Evolutionary conservation across 805 yeast genomes (phyloP), one percentile per base, ranked within the genome.

Genomic region (Yarrowia sp.): DNA sequence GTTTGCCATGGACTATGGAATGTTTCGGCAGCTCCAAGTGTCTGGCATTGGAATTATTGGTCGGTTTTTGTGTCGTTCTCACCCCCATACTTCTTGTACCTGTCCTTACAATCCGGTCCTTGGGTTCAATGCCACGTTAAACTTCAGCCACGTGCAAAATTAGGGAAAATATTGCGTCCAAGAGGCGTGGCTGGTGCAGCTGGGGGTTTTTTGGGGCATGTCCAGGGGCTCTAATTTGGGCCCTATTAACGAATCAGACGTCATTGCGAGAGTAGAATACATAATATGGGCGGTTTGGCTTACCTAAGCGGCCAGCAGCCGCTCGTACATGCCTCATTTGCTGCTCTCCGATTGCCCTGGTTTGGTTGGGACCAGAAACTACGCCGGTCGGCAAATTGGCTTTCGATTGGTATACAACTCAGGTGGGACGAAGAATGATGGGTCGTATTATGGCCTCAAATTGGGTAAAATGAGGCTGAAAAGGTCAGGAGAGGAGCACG

Each of bases 121-220:
- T 51, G 41, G 54, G 61, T 4, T 54, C 61, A 54, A 54, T 26
- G 61, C 61, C 61, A 54, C 44, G 46, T 54, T 54, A 54, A 54
- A 54, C 46, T 54, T 54, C 19, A 17, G 46, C 61, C 61, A 54
- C 61, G 61, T 54, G 61, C 44, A 54, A 54, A 54, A 28, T 36
- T 35, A 35, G 43, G 30, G 41, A 36, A 36, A 51, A 33, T 36
- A 16, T 48, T 51, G 58, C 41, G 16, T 51, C 30, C 58, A 22
- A 3, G 41, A 21, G 41, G 58, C 41, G 58, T 51, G 58, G 58
- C 58, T 51, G 58, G 58, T 51, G 58, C 38, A 19, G 16, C 16
- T 51, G 12, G 41, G 30, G 43, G 22, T 17, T 8, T 38, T 41
- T 21, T 40, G 32, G 48, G 32, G 48, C 30, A 12, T 43, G 44